Evolutionary conservation across 495 filamentous ascomycete species (phyloP), one percentile per base, ranked within the genome.

Genomic region (Aspergillus avenaceus): DNA sequence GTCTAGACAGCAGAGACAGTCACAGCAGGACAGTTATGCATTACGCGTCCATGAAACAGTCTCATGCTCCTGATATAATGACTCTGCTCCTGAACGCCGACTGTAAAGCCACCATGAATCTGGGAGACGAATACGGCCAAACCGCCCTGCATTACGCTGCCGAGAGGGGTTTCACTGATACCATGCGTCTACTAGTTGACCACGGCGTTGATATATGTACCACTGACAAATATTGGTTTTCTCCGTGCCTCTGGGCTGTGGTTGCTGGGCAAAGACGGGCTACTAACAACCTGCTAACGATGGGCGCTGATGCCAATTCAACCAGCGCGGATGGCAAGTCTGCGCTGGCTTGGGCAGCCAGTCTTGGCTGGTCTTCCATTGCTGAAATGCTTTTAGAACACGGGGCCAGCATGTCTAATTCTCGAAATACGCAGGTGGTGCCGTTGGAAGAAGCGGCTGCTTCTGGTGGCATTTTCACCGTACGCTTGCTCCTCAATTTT

Each of bases 81-180:
- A 37, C 24, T 40, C 38, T 55, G 48, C 41, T 55, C 13, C 38
- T 55, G 38, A 51, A 55, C 29, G 40, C 45, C 13, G 53, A 41
- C 24, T 54, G 26, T 49, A 50, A 49, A 41, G 41, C 50, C 21
- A 47, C 47, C 49, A 50, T 31, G 25, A 45, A 60, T 54, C 41
- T 47, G 16, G 41, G 53, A 27, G 60, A 65, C 45, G 45, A 61
- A n/a, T 47, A 55, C 44, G 58, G 58, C 51, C 61, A 64, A 50
- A 60, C 61, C 36, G 36, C 63, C 16, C 29, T 66, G 53, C 63
- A 66, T 64, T 66, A 62, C 59, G 61, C 61, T 56, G 51, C 56
- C 26, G 48, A 56, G 46, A 60, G 18, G 50, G 52, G 41, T 50
- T 47, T 56, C 49, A 59, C 19, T 37, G 50, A 58, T 8, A 2